phyloP scores from a whole-genome alignment of 805 yeast species.

The Lipomyces chichibuensis region DNA sequence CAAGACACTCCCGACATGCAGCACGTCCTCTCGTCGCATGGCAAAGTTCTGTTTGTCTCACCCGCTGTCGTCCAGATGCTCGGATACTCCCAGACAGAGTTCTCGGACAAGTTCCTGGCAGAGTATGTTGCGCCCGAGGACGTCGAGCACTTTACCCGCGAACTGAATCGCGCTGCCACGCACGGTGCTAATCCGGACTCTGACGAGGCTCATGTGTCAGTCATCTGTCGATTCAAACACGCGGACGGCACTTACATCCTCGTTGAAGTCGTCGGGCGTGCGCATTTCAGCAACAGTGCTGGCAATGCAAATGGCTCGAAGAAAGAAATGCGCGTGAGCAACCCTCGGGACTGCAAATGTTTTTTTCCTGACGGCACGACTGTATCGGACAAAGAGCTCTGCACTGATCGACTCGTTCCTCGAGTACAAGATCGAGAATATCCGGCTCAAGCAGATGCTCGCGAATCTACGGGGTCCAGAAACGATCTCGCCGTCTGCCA shows the following conservation, averaged over 20 bases:
- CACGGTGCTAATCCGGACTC: slow-evolving; percentile 6
- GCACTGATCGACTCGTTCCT: slow-evolving; percentile 30
- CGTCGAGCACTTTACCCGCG: slow-evolving; percentile 21
- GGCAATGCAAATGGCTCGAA: neutral
- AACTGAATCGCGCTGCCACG: slow-evolving; percentile 26
- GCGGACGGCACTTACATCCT: slow-evolving; percentile 13
- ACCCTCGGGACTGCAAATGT: slow-evolving; percentile 28
- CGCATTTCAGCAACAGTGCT: slow-evolving; percentile 11
- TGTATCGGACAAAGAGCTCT: slow-evolving; percentile 12
- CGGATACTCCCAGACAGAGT: slow-evolving; percentile 28
- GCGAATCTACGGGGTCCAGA: slow-evolving; percentile 16
- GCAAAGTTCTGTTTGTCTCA: slow-evolving; percentile 26
- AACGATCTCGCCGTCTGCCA: neutral
- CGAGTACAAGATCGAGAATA: slow-evolving; percentile 32
- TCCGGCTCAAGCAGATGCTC: slow-evolving; percentile 25
- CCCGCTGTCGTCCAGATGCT: slow-evolving; percentile 28
- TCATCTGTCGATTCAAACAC: slow-evolving; percentile 17
- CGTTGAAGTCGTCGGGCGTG: slow-evolving; percentile 26
- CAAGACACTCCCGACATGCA: slow-evolving; percentile 21
- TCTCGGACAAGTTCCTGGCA: slow-evolving; percentile 21
- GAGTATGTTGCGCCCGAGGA: slow-evolving; percentile 29
- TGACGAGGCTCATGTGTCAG: slow-evolving; percentile 10
- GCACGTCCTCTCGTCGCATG: slow-evolving; percentile 23
- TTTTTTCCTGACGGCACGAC: slow-evolving; percentile 34
- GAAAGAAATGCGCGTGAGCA: neutral